Base-by-base conservation (phyloP, 495 filamentous ascomycete species). In the Lentithecium fluviatile region DNA sequence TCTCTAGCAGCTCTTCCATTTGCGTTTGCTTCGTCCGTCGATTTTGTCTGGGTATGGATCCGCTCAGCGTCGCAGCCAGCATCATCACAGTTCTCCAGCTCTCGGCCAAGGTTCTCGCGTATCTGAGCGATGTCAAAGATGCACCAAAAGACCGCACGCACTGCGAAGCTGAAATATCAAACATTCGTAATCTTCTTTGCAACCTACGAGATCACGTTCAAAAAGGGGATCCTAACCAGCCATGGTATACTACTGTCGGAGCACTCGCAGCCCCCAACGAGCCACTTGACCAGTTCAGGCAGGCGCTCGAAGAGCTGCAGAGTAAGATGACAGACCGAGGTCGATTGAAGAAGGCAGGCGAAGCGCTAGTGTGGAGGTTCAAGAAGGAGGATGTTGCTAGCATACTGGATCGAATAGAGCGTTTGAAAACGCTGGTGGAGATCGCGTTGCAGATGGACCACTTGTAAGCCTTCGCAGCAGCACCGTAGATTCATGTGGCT, bases 371-470 rank as follows among this genome's bases (percentile, higher is more conserved):
- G n/a, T n/a, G n/a, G n/a, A n/a, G n/a, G n/a, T n/a, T n/a, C n/a
- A n/a, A n/a, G n/a, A n/a, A n/a, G n/a, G n/a, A n/a, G n/a, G n/a
- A n/a, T n/a, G n/a, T n/a, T n/a, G n/a, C n/a, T n/a, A n/a, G n/a
- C n/a, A n/a, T n/a, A n/a, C n/a, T n/a, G n/a, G n/a, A n/a, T n/a
- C n/a, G n/a, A n/a, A n/a, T n/a, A n/a, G n/a, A n/a, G n/a, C n/a
- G n/a, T n/a, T n/a, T n/a, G n/a, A n/a, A n/a, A n/a, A n/a, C n/a
- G n/a, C n/a, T 62, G 13, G 48, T 73, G 21, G 17, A 37, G 23
- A 46, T 72, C n/a, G 67, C 65, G 6, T 49, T 74, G 20, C 48
- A 74, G 50, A 68, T 58, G 4, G 72, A 73, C 51, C 65, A 72
- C 38, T 65, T 70, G 71, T 73, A 51, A 61, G 71, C 56, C 13